Base-by-base conservation (phyloP, 2,329 filamentous ascomycete species). In the Scopulariopsis brevicaulis region DNA sequence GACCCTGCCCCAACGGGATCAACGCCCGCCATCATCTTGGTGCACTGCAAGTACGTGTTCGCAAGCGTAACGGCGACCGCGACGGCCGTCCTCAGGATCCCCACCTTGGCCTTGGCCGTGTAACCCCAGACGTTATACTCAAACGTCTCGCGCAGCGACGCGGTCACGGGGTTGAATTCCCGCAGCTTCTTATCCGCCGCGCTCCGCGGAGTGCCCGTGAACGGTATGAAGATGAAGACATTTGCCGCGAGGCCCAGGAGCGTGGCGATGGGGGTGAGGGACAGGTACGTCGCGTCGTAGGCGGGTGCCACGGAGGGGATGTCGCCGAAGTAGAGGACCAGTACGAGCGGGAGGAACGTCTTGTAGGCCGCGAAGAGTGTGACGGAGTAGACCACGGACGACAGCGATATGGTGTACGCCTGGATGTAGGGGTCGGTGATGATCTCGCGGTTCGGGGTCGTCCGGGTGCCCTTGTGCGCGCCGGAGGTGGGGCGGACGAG, bases 141-240 rank as follows among this genome's bases (percentile, higher is more conserved):
- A 35, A 96, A 67, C 2, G 89, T 93, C 70, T 94, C 82, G 28
- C 75, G 71, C 20, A 95, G 75, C 1, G 79, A 82, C 1, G 88
- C 86, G 18, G 75, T 80, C 28, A 76, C 79, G 0, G 87, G 82
- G 63, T 90, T 77, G 65, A 90, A 90, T 28, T 74, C 68, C 35
- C 69, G 68, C 24, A 74, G 70, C 63, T 76, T 72, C 57, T 76
- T 76, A 61, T 84, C 77, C 61, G 75, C 73, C 51, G 68, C 67
- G 18, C 73, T 76, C 28, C 72, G 73, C 28, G 77, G 79, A 0
- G 80, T 77, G 15, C 75, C 78, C 20, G 82, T 80, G 24, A 83
- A 80, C 1, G 86, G 84, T 46, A 83, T 81, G 69, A 96, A 95
- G 63, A 96, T 82, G 68, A 95, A 93, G 53, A 81, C 80, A 61